A percentile compares a stretch with the other conserved stretches of the same genome.
Conservation (phyloP, 2,329 filamentous ascomycete genomes). For the Aspergillus luchuensis region DNA sequence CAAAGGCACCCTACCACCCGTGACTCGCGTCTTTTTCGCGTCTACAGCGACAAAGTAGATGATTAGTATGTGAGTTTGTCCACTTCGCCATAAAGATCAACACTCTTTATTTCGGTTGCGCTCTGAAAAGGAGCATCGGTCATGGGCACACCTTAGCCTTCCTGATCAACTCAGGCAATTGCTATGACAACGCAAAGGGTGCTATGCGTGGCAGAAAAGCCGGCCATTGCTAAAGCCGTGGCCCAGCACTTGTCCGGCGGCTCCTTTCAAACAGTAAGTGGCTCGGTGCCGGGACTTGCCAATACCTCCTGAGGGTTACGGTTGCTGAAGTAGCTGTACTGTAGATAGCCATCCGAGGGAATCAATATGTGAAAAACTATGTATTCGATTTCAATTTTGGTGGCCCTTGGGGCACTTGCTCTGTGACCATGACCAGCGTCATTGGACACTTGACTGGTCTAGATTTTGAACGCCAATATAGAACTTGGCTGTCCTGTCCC, state of each 20-base stretch:
- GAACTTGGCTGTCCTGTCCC: conserved; percentile 77
- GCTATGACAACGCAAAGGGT: conserved; percentile 49
- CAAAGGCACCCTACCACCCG: conserved; percentile 12
- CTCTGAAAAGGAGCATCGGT: not conserved
- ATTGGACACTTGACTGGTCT: conserved; percentile 80
- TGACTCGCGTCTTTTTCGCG: conserved; percentile 22
- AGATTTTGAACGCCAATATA: conserved; percentile 74
- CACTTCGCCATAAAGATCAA: not conserved
- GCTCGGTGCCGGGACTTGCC: not conserved
- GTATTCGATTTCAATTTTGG: conserved; percentile 87
- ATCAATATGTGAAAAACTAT: conserved; percentile 90
- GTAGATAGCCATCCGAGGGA: conserved; percentile 67
- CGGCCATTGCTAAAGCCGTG: conserved; percentile 93
- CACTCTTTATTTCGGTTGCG: not conserved
- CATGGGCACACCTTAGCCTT: not conserved
- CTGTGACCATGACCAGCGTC: conserved; percentile 92
- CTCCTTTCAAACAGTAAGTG: conserved; percentile 66
- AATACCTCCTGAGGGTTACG: not conserved
- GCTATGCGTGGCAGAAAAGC: conserved; percentile 82
- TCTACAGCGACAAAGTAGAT: not conserved
- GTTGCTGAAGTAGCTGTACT: conserved; percentile 42
- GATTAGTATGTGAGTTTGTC: too few species aligned
- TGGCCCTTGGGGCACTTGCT: conserved; percentile 73
- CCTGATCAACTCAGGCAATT: not conserved
- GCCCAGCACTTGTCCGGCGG: conserved; percentile 86